Evolutionary conservation across 2,329 filamentous ascomycete species (phyloP).

Genomic region (Aspergillus sp.): DNA sequence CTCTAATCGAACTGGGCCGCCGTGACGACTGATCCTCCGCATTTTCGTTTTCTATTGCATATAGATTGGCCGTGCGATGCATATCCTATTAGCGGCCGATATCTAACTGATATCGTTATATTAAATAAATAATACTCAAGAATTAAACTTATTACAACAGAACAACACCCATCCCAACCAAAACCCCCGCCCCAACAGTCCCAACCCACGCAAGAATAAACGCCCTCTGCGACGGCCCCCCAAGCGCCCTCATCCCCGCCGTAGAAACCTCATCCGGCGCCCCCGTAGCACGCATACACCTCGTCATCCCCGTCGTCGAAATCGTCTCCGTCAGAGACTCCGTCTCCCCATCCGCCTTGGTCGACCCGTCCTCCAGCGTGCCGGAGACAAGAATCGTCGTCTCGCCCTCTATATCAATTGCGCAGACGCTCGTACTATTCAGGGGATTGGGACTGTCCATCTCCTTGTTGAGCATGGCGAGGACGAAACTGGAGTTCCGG

Average conservation of each 20-base stretch:
- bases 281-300: neutral
- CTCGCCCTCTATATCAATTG: neutral
- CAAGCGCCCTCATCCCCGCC: neutral
- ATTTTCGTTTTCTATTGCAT: no score
- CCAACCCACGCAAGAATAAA: neutral
- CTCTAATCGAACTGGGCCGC: slow-evolving; percentile 38
- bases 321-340: neutral
- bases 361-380: neutral
- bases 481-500: neutral
- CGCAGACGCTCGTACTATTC: neutral
- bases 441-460: neutral
- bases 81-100: no score
- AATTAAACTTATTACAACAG: neutral
- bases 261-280: neutral
- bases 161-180: neutral
- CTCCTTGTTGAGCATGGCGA: neutral
- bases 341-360: neutral
- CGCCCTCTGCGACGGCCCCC: neutral
- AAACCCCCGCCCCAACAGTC: neutral
- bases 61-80: no score
- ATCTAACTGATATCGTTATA: no score
- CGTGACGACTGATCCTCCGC: slow-evolving; percentile 26
- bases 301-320: neutral
- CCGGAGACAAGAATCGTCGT: neutral
- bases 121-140: no score